phyloP scores from a whole-genome alignment of 2,329 filamentous ascomycete genomes.

The Ilyonectria robusta region DNA sequence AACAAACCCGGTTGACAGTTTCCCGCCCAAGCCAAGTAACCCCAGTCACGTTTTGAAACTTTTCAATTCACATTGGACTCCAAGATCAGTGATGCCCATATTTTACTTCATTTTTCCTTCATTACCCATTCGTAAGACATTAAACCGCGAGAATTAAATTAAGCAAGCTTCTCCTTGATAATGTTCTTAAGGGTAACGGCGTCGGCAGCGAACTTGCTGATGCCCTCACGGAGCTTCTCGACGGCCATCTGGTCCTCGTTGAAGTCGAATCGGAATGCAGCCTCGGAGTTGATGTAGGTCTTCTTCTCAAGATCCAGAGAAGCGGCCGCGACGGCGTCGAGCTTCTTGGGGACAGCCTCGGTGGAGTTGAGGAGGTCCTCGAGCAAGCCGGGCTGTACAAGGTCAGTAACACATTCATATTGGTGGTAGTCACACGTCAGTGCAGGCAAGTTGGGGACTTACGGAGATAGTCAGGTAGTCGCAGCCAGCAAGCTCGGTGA shows the following conservation, averaged over 20 bases:
- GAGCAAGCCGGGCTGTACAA: constrained; percentile 83
- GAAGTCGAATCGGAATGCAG: constrained; percentile 97
- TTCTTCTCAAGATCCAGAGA: constrained; percentile 87
- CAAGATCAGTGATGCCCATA: not conserved
- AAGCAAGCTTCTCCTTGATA: constrained; percentile 85
- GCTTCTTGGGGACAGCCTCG: constrained; percentile 90
- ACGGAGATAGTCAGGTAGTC: constrained; percentile 99
- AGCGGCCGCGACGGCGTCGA: constrained; percentile 77
- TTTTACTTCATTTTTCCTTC: constrained; percentile 24
- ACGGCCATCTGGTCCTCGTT: constrained; percentile 99
- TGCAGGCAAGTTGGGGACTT: constrained; percentile 55
- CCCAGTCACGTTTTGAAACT: too few relatives aligned
- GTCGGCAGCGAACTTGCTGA: constrained; percentile 99
- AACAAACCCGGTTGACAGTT: too few relatives aligned
- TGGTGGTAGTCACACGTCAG: not conserved
- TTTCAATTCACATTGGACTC: not conserved
- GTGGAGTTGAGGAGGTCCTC: constrained; percentile 93
- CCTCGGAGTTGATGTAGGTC: constrained; percentile 90
- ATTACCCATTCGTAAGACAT: constrained; percentile 21
- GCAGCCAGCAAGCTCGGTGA: constrained; percentile 97
- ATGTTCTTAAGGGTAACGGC: constrained; percentile 94
- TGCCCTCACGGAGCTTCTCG: constrained; percentile 99
- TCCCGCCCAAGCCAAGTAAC: too few relatives aligned
- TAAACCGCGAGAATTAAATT: constrained; percentile 43
- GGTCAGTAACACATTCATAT: constrained; percentile 31